Base-by-base conservation (phyloP, 176 grass and related monocot species). In the Hyparrhenia diplandra region DNA sequence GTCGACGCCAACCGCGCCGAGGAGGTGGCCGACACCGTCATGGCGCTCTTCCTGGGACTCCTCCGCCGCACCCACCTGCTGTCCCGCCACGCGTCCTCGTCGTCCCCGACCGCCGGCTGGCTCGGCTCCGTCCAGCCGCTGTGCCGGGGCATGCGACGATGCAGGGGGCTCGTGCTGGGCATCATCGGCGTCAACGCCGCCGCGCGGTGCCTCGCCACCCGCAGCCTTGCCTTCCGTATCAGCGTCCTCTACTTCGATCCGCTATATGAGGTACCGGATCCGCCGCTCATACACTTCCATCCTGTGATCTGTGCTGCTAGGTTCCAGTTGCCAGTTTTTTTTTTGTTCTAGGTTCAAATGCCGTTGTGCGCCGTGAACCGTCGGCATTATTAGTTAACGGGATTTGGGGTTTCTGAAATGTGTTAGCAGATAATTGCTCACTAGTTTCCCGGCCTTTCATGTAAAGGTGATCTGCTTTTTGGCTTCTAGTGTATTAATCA, bases 1-100 rank as follows among this genome's bases (percentile, higher is more conserved):
- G 90, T 94, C 13, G 92, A 98, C 80, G 86, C 92, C 40, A 91
- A 87, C 78, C 87, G 92, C 45, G 87, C 90, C 21, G 90, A 93
- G 82, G 95, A 94, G 92, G 82, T 98, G 8, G 92, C 90, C 7
- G 95, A 98, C 77, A 94, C 92, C 32, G 88, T 98, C 77, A 98
- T 94, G 95, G 95, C 95, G 67, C 92, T 98, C 55, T 87, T 98
- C 80, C 90, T 98, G 17, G 90, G 90, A 4, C 93, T 98, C 81
- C 84, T 98, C 59, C 90, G 35, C 35, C 35, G 35, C 35, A 36
- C 5, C 35, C 35, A 36, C 31, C 31, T 32, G 31, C 31, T 32
- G 31, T 4, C 35, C 35, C 35, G 5, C 35, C 35, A 36, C 5
- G 35, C 35, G 4, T 36, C 35, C 35, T 36, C 35, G 35, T 36